phyloP scores from a whole-genome alignment of 352 stramenopile genomes.

The Pythium chondricola region DNA sequence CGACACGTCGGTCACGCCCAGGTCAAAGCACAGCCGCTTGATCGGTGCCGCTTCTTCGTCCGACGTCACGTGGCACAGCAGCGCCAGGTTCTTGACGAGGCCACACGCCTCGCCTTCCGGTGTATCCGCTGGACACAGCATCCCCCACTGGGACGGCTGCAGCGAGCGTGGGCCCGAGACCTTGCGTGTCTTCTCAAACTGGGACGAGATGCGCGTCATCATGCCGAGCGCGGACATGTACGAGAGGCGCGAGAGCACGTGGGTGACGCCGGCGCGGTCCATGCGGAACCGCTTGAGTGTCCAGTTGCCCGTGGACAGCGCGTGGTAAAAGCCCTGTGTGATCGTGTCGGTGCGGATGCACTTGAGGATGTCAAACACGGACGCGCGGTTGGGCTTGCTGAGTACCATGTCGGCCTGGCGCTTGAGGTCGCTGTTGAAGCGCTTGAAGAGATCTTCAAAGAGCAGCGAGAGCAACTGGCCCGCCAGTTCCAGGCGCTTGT shows the following conservation, averaged over 20 bases:
- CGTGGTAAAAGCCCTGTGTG: constrained; percentile 91
- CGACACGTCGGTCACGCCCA: constrained; percentile 96
- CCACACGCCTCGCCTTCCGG: constrained; percentile 99
- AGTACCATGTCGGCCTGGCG: constrained; percentile 96
- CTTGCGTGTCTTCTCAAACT: constrained; percentile 99
- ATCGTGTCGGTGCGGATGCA: constrained; percentile 97
- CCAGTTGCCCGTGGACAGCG: constrained; percentile 95
- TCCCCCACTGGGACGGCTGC: constrained; percentile 98
- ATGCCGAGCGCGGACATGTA: constrained; percentile 99
- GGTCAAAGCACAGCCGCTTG: constrained; percentile 94
- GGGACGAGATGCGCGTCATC: constrained; percentile 99
- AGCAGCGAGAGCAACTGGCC: constrained; percentile 97
- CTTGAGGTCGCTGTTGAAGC: constrained; percentile 99
- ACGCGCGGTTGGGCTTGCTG: constrained; percentile 96
- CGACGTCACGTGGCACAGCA: constrained; percentile 96
- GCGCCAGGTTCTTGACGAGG: constrained; percentile 98
- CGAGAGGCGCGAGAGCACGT: constrained; percentile 95
- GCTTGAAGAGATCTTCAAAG: constrained; percentile 99
- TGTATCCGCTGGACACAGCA: constrained; percentile 98
- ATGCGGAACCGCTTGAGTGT: constrained; percentile 99
- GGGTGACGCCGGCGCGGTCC: constrained; percentile 96
- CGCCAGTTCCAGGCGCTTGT: constrained; percentile 99
- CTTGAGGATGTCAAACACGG: constrained; percentile 98
- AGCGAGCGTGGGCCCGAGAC: constrained; percentile 96
- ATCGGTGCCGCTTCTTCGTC: constrained; percentile 92